Base-by-base conservation (phyloP, 2,329 filamentous ascomycete genomes). In the Cercospora zeina region DNA sequence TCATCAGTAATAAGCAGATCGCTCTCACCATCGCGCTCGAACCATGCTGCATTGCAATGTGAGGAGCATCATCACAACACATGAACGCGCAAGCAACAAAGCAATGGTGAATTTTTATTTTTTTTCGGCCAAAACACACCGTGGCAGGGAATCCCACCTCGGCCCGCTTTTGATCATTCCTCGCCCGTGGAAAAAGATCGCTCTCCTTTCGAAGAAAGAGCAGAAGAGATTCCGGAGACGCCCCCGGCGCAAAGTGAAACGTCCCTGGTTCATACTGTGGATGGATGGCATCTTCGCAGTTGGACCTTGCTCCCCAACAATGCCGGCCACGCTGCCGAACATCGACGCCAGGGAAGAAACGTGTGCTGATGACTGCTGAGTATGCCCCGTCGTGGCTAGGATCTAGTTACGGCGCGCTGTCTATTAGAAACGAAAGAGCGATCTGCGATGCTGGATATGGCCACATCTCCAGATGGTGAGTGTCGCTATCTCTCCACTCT, bases 141-240 rank as follows among this genome's bases (percentile, higher is more conserved):
- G 21, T 7, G 13, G 47, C 47, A 51, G 47, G 47, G 47, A 50
- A 27, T 51, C 4, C 24, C 13, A 19, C 47, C 9, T 51, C 47
- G 24, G n/a, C 30, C 47, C 47, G n/a, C 47, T 51, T 51, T 33
- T n/a, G 24, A 31, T 19, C 3, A n/a, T 8, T 30, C 21, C 21
- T 50, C 47, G 47, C 47, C 24, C 47, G 47, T 33, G 24, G 47
- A 21, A 30, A 33, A 51, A 51, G 30, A 33, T 51, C 47, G 47
- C 24, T 51, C 24, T 51, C 47, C 47, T n/a, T 27, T 27, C 24
- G 36, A 39, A 8, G 13, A 58, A 39, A 8, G 13, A 58, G 27
- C 54, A 49, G 31, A 50, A 24, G 14, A 50, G 34, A 10, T 16
- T 50, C 45, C 56, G 56, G 42, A 58, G 27, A 49, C 55, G 37